Evolutionary conservation across 208 protist species (phyloP).

Genomic region (Trypanosoma avium): DNA sequence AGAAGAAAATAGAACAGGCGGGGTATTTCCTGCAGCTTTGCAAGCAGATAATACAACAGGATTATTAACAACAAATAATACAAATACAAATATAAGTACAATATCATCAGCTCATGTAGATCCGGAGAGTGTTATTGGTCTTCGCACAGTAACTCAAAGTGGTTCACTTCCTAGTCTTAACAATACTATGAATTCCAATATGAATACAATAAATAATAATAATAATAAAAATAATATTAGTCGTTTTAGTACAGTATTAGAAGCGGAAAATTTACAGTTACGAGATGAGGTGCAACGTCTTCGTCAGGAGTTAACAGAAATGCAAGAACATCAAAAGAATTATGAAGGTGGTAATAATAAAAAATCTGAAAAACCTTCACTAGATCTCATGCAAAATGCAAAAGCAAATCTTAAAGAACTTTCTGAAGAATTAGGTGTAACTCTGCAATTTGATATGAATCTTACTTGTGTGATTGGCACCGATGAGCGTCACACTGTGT

Average conservation of each 20-base stretch:
- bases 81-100: too few species aligned
- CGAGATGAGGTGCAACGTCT: slow-evolving; percentile 37
- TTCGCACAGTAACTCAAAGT: background rate
- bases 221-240: slow-evolving; percentile 5
- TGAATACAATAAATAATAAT: background rate
- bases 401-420: slow-evolving; percentile 55
- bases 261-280: slow-evolving; percentile 36
- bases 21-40: too few species aligned
- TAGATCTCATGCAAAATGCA: slow-evolving; percentile 46
- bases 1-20: too few species aligned
- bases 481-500: slow-evolving; percentile 58
- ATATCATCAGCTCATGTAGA: slow-evolving; percentile 17
- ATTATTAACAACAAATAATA: too few species aligned
- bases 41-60: too few species aligned
- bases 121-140: background rate
- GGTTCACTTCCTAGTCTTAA: background rate
- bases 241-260: slow-evolving; percentile 9
- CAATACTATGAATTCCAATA: background rate
- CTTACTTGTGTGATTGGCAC: slow-evolving; percentile 71
- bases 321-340: slow-evolving; percentile 23
- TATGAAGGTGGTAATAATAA: background rate
- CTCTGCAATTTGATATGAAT: slow-evolving; percentile 73
- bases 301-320: slow-evolving; percentile 22
- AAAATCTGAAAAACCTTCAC: background rate
- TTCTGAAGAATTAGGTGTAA: slow-evolving; percentile 38